These are phyloP conservation scores for Erythrobasidium hasegawianum DNA, from an alignment of 1,284 basidiomycete species.

Conservation along the genomic window DNA sequence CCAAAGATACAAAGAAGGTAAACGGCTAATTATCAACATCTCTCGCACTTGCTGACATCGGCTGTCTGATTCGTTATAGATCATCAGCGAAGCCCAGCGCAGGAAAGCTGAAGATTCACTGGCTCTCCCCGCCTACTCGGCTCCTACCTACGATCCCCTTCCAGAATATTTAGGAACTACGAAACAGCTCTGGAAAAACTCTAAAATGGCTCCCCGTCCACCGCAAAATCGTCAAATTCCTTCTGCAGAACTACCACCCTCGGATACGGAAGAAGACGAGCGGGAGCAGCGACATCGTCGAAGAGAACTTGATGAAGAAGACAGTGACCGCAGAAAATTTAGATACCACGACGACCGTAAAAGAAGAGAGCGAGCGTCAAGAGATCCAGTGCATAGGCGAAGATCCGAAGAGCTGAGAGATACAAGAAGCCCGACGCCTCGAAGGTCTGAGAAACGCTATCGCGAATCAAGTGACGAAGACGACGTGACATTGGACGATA, in stretches of 20 bases:
- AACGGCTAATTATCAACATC: background rate
- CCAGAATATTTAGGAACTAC: background rate
- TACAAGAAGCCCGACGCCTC: too few relatives aligned
- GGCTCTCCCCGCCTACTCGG: background rate
- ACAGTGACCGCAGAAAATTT: too few relatives aligned
- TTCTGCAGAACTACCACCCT: too few relatives aligned
- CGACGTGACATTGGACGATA: too few relatives aligned
- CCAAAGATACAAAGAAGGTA: slow-evolving; percentile 7
- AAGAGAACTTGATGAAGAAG: too few relatives aligned
- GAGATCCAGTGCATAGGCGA: too few relatives aligned
- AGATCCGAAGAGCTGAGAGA: too few relatives aligned
- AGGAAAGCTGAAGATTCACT: background rate
- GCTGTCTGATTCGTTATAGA: background rate
- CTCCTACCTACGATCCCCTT: background rate
- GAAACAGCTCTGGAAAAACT: background rate
- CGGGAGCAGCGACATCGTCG: background rate
- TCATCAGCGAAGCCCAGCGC: background rate
- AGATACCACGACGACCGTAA: too few relatives aligned
- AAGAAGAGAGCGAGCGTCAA: too few relatives aligned
- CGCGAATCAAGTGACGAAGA: too few relatives aligned
- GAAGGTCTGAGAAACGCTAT: too few relatives aligned
- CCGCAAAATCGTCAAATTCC: too few relatives aligned
- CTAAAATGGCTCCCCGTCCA: background rate
- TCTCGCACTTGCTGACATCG: background rate
- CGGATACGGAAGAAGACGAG: background rate